These are phyloP conservation scores for Lipomyces yamadae DNA, from an alignment of 805 yeast genomes.

Conservation along the genomic window DNA sequence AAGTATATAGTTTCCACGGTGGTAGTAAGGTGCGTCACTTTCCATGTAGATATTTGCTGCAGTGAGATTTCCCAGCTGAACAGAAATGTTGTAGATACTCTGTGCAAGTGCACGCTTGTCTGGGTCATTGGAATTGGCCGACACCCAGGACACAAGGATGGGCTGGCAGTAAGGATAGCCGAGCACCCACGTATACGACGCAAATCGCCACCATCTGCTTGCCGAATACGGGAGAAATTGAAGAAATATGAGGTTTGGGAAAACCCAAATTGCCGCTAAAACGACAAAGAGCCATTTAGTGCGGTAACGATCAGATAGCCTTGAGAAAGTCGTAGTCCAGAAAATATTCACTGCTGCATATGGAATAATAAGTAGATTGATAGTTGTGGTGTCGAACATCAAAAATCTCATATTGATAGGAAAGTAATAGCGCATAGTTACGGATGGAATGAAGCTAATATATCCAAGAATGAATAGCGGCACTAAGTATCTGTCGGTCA, in stretches of 20 bases:
- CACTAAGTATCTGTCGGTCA: slow-evolving; percentile 27
- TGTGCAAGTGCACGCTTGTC: slow-evolving; percentile 66
- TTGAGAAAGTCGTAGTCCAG: slow-evolving; percentile 42
- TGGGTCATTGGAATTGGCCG: slow-evolving; percentile 65
- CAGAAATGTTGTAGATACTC: slow-evolving; percentile 66
- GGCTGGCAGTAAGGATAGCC: slow-evolving; percentile 59
- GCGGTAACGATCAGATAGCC: slow-evolving; percentile 28
- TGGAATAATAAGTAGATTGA: slow-evolving; percentile 60
- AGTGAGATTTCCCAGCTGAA: slow-evolving; percentile 62
- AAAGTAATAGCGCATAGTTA: slow-evolving; percentile 40
- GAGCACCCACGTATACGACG: slow-evolving; percentile 43
- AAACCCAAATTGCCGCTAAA: slow-evolving; percentile 34
- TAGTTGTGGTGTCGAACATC: slow-evolving; percentile 57
- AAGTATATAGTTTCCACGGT: slow-evolving; percentile 57
- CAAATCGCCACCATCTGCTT: slow-evolving; percentile 36
- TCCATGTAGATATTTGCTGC: slow-evolving; percentile 61
- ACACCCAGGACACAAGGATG: slow-evolving; percentile 62
- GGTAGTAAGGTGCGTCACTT: slow-evolving; percentile 64
- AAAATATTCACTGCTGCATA: slow-evolving; percentile 43
- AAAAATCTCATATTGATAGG: slow-evolving; percentile 55
- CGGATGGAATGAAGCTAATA: slow-evolving; percentile 34
- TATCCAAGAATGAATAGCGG: slow-evolving; percentile 34
- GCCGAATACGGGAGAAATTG: slow-evolving; percentile 27
- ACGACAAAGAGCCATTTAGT: slow-evolving; percentile 33
- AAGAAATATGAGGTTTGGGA: slow-evolving; percentile 41